Percentiles rank a stretch among this genome's conserved stretches.
Evolutionary conservation across 768 basidiomycete species (phyloP).

Genomic region (Lactifluus hygrophoroides): DNA sequence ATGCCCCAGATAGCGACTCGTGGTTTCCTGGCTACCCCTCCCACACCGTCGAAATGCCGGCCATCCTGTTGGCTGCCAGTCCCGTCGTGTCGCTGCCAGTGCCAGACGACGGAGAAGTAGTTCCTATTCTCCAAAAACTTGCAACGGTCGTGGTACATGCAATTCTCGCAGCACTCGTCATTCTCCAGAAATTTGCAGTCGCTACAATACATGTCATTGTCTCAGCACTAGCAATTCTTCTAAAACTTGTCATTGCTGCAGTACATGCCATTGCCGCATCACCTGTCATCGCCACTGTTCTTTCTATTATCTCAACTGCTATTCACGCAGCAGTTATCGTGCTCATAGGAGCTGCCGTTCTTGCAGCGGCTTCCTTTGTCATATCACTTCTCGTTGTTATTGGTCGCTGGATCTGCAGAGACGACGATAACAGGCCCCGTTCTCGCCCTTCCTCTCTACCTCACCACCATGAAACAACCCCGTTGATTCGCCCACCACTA

Average conservation of each 20-base stretch:
- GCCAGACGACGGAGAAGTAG: no score
- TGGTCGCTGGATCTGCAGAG: no score
- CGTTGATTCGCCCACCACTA: background rate
- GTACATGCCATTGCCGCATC: no score
- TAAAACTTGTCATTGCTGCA: no score
- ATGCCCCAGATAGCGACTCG: background rate
- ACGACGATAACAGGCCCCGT: background rate
- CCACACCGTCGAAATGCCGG: background rate
- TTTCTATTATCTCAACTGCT: background rate
- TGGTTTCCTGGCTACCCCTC: background rate
- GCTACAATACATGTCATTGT: no score
- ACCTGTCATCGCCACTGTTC: no score
- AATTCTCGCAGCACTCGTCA: no score
- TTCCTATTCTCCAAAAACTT: no score
- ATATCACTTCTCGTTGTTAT: background rate
- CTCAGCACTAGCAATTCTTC: no score
- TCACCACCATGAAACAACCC: background rate
- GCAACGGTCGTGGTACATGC: no score
- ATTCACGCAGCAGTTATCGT: background rate
- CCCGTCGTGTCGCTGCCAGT: background rate
- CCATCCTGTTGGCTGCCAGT: background rate
- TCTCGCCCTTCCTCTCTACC: background rate
- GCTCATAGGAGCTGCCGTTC: background rate
- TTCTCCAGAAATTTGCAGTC: no score
- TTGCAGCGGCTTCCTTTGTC: background rate